Percentiles rank a stretch among this genome's conserved stretches.
These are phyloP conservation scores for Monilinia aucupariae DNA, from an alignment of 2,329 filamentous ascomycete genomes.

Conservation along the genomic window DNA sequence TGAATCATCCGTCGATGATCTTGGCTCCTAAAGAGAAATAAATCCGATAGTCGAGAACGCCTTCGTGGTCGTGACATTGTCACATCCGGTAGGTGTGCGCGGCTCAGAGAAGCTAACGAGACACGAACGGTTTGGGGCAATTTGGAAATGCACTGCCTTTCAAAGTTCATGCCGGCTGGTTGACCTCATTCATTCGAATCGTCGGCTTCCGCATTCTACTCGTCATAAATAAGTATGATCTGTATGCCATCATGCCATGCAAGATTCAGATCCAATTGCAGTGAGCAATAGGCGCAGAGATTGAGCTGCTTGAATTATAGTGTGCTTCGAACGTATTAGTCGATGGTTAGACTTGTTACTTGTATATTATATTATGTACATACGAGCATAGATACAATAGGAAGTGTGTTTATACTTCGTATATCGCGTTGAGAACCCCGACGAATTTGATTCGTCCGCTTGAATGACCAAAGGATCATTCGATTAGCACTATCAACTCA, in stretches of 20 bases:
- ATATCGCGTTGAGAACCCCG: too few species aligned
- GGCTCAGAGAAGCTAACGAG: neutral
- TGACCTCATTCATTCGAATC: neutral
- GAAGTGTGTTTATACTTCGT: too few species aligned
- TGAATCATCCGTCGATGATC: neutral
- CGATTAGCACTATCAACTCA: too few species aligned
- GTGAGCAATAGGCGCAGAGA: neutral
- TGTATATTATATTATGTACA: neutral
- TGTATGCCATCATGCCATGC: slow-evolving; percentile 8
- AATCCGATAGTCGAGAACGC: slow-evolving; percentile 1
- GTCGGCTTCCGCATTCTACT: neutral
- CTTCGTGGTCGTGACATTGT: neutral
- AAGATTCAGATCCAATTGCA: neutral
- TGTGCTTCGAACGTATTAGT: too few species aligned
- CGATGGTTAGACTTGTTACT: neutral
- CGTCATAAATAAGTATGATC: neutral
- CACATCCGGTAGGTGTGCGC: neutral
- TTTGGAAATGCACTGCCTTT: neutral
- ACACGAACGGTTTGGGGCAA: neutral
- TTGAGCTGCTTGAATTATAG: neutral
- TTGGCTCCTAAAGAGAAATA: neutral
- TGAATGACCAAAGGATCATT: too few species aligned
- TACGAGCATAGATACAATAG: too few species aligned
- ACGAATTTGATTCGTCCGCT: too few species aligned
- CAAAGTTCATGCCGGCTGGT: neutral